phyloP scores from a whole-genome alignment of 2,329 filamentous ascomycete genomes.

The Penicillium corylophilum region DNA sequence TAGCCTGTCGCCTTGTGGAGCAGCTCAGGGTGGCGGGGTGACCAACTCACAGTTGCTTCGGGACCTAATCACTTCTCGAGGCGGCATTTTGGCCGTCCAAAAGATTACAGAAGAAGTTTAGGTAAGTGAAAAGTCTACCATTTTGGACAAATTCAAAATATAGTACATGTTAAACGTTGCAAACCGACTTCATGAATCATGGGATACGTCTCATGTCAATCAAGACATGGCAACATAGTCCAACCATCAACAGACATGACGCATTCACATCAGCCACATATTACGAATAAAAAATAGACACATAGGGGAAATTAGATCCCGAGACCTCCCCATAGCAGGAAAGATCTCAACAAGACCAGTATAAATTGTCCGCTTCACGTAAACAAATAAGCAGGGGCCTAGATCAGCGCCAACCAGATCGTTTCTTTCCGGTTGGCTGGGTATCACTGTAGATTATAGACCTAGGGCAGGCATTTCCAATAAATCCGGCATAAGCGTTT shows the following conservation, averaged over 20 bases:
- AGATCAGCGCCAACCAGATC: constrained; percentile 8
- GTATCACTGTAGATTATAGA: constrained; percentile 19
- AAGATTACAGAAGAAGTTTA: neutral
- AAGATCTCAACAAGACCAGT: neutral
- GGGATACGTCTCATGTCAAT: neutral
- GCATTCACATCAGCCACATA: constrained; percentile 15
- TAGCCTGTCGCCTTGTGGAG: no score
- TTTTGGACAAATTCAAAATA: neutral
- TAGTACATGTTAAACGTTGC: constrained; percentile 8
- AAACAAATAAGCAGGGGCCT: constrained; percentile 4
- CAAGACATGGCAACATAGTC: constrained; percentile 11
- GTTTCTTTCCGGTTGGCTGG: constrained; percentile 7
- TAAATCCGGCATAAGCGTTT: neutral
- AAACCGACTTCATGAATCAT: constrained; percentile 1
- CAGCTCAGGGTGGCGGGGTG: no score
- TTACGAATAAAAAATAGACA: constrained; percentile 13
- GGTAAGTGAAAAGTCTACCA: neutral
- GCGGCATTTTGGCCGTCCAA: no score
- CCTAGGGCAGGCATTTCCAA: neutral
- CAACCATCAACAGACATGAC: constrained; percentile 17
- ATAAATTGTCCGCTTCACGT: neutral
- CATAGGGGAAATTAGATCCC: neutral
- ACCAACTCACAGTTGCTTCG: no score
- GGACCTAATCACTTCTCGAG: neutral
- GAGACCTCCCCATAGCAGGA: neutral